phyloP scores from a whole-genome alignment of 2,329 filamentous ascomycete genomes.

The Alternaria arborescens region DNA sequence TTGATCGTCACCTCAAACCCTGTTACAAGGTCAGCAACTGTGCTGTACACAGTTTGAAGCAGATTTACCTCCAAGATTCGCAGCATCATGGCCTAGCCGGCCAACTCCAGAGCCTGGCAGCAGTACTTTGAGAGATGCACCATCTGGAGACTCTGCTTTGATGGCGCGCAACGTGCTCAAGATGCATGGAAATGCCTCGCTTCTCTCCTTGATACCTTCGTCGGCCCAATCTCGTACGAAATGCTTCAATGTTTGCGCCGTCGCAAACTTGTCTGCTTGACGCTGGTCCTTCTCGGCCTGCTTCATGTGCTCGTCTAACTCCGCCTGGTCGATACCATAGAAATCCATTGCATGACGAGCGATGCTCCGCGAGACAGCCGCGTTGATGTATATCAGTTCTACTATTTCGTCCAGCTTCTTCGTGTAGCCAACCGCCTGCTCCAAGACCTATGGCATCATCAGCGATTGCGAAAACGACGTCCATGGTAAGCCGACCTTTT shows the following conservation, averaged over 20 bases:
- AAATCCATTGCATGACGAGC: slow-evolving; percentile 57
- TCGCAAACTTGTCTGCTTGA: slow-evolving; percentile 57
- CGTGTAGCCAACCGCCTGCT: slow-evolving; percentile 28
- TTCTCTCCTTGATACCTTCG: slow-evolving; percentile 58
- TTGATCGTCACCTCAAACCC: slow-evolving; percentile 64
- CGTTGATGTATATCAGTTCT: slow-evolving; percentile 56
- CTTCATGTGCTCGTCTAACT: slow-evolving; percentile 57
- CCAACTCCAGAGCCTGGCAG: slow-evolving; percentile 65
- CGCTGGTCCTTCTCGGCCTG: slow-evolving; percentile 48
- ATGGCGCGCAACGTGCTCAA: slow-evolving; percentile 33
- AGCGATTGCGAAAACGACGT: neutral
- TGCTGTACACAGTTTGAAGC: neutral
- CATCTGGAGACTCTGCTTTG: neutral
- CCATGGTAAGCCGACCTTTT: slow-evolving; percentile 17
- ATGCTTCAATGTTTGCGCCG: slow-evolving; percentile 65
- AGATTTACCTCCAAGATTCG: slow-evolving; percentile 50
- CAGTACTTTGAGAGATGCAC: slow-evolving; percentile 52
- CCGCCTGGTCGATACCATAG: slow-evolving; percentile 56
- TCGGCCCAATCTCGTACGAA: slow-evolving; percentile 66
- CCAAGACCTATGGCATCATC: slow-evolving; percentile 22
- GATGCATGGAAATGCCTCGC: slow-evolving; percentile 51
- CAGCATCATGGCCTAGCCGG: slow-evolving; percentile 62
- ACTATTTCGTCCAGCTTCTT: slow-evolving; percentile 59
- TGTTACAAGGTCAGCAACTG: slow-evolving; percentile 13
- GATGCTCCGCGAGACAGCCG: slow-evolving; percentile 58